phyloP scores from a whole-genome alignment of 805 yeast species.

The Cyberlindnera petersonii region DNA sequence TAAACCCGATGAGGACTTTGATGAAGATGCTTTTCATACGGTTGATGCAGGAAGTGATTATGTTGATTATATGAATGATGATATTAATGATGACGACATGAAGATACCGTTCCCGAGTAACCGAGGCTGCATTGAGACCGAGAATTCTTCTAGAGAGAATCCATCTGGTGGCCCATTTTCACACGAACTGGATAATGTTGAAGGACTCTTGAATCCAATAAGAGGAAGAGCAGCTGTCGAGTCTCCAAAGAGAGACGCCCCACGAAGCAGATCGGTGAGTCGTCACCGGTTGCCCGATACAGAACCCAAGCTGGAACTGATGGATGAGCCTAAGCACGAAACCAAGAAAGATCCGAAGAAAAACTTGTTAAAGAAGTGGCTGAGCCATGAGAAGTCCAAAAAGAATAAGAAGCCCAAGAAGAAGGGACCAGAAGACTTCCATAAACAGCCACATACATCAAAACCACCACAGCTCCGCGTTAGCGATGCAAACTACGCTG shows the following conservation, averaged over 20 bases:
- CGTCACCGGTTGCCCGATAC: not conserved
- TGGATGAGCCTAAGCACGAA: not conserved
- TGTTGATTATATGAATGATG: not conserved
- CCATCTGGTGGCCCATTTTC: no score
- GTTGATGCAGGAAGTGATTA: not conserved
- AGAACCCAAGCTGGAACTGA: no score
- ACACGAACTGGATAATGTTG: no score
- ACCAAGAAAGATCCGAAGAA: no score
- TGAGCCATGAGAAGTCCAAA: conserved; percentile 8
- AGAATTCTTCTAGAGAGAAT: no score
- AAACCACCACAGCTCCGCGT: not conserved
- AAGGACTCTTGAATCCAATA: no score
- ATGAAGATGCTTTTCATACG: not conserved
- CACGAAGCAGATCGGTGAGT: conserved; percentile 1
- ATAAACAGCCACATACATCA: not conserved
- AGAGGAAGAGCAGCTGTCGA: not conserved
- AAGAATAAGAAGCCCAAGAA: conserved; percentile 2
- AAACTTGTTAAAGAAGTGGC: conserved; percentile 7
- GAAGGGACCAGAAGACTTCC: not conserved
- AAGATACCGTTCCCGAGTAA: no score
- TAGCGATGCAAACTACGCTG: not conserved
- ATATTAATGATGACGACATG: no score
- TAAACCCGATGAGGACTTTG: conserved; percentile 2
- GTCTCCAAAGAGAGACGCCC: not conserved
- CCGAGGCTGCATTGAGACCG: no score